These are phyloP conservation scores for Melampsora larici-populina DNA, from an alignment of 1,284 basidiomycete species.

Conservation along the genomic window DNA sequence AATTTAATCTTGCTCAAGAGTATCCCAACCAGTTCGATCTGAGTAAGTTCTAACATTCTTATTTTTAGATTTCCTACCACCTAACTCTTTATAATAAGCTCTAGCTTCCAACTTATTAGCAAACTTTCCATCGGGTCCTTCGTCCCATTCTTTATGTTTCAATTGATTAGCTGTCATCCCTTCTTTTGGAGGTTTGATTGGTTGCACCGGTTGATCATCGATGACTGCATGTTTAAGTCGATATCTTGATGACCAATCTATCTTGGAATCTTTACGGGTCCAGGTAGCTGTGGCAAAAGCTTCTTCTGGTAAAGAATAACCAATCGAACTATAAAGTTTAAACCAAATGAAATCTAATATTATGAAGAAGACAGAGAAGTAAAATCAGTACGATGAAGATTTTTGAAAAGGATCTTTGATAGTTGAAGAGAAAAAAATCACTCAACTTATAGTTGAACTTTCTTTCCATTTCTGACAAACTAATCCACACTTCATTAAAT, in stretches of 20 bases:
- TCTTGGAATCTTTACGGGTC: conserved; percentile 29
- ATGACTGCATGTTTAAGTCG: too few relatives aligned
- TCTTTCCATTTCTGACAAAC: conserved; percentile 26
- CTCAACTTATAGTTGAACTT: conserved; percentile 18
- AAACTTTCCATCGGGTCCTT: not conserved
- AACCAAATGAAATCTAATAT: conserved; percentile 28
- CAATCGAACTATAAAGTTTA: conserved; percentile 9
- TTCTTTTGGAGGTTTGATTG: not conserved
- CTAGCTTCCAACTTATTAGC: conserved; percentile 8
- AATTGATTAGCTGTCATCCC: conserved; percentile 3
- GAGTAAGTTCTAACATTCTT: conserved; percentile 7
- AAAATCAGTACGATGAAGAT: not conserved
- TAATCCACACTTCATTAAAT: conserved; percentile 27
- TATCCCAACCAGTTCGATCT: conserved; percentile 26
- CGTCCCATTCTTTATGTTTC: not conserved
- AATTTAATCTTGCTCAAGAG: conserved; percentile 4
- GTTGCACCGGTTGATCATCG: too few relatives aligned
- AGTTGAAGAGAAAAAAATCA: not conserved
- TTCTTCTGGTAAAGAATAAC: conserved; percentile 17
- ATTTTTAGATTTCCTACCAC: conserved; percentile 10
- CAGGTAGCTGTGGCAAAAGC: conserved; percentile 7
- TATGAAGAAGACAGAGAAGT: not conserved
- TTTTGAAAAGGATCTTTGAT: not conserved
- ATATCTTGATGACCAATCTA: conserved; percentile 10
- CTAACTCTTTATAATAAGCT: conserved; percentile 28